Evolutionary conservation across 2,329 filamentous ascomycete species (phyloP), one percentile per base, ranked within the genome.

Genomic region (Colletotrichum cereale): DNA sequence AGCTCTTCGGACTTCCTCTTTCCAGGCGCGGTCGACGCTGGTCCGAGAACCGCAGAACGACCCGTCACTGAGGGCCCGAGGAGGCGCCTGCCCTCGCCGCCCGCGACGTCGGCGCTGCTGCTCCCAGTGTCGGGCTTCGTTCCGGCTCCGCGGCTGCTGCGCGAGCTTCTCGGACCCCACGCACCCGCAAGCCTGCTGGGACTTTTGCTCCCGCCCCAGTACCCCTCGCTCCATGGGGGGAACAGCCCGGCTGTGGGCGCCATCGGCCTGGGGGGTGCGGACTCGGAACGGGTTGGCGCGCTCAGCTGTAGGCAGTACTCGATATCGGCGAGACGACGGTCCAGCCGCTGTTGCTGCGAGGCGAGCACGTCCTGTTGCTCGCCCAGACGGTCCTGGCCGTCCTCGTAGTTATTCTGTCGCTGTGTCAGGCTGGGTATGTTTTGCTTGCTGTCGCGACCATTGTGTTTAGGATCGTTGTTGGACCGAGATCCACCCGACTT

Each of bases 351-450:
- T 6, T 66, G 58, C 29, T 57, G 57, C 16, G 68, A 68, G 29
- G 47, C 60, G 5, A 58, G 18, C 42, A 68, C 31, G 18, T 68
- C 65, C 31, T 62, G 66, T 0, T 48, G 58, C n/a, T 68, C 64
- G 18, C 67, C 52, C 12, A 71, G 16, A 24, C 36, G 26, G 1
- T 68, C 65, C 8, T 68, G 65, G 16, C 24, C 21, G 7, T 31
- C 42, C 44, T 71, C 64, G 18, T 52, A 56, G 26, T 7, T 6
- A 10, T 38, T 11, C 5, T 62, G 68, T 16, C 44, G 57, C 34
- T 47, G 31, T 16, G 34, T 40, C n/a, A 57, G 36, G 12, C n/a
- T 57, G 10, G 18, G 18, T n/a, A 10, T 55, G 18, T 12, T 12
- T n/a, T 40, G 55, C 6, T 14, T n/a, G 6, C 38, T 26, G n/a